Evolutionary conservation across 371 early-diverging fungal genomes (phyloP), one percentile per base, ranked within the genome.

Genomic region (Mucor mucedo): DNA sequence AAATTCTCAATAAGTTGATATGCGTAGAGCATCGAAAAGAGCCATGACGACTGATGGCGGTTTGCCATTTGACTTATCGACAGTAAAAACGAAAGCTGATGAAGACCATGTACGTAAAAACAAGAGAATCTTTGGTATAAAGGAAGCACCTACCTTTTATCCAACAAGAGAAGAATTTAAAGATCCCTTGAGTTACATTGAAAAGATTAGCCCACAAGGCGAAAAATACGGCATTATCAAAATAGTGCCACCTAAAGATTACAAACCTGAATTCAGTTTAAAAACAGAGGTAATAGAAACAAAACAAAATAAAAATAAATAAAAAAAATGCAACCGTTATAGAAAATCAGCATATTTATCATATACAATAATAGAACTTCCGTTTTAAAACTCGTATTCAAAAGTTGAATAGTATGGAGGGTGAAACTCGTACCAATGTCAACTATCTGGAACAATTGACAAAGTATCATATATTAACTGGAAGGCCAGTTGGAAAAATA

Each of bases 361-460:
- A 13, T 38, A 42, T 32, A 44, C n/a, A 8, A 33, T 16, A 38
- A 8, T 82, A 96, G 95, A 80, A 72, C 28, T 98, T 98, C 75
- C 87, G 90, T 59, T 97, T 98, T 78, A 80, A 85, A 49, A 95
- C 98, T 29, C 85, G 98, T 38, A 84, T 91, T 29, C 96, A 97
- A 76, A 89, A 89, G 69, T 84, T 98, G 30, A 96, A 95, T 76
- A 87, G 89, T 30, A 91, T 97, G 84, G 95, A 95, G 60, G 98
- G 96, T 32, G 86, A 87, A 66, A 93, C 95, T 5, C 84, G 97
- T 47, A 84, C 90, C 21, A 91, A 89, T 40, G 85, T 95, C 60
- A 94, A 95, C 73, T 98, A 94, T 71, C 79, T 93, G 50, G 95
- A 96, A 63, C 93, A 94, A 76, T 82, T 98, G 21, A 87, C 90